These are phyloP conservation scores for Xylariaceae sp. DNA, from an alignment of 2,329 filamentous ascomycete genomes.

Conservation along the genomic window DNA sequence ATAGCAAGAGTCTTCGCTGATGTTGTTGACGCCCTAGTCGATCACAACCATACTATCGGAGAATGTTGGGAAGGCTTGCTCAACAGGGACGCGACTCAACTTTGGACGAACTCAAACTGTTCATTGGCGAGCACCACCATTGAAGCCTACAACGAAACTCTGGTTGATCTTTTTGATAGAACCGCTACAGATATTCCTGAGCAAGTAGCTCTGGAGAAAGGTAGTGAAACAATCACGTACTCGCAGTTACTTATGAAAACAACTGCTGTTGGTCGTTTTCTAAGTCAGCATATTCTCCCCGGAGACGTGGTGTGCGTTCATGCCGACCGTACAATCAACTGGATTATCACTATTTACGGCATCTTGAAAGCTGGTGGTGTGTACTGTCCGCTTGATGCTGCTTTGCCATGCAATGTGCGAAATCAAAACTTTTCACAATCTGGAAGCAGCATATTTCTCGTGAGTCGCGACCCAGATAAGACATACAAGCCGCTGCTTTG, in stretches of 20 bases:
- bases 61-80: not conserved
- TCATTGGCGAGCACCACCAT: not conserved
- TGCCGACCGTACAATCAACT: slow-evolving; percentile 43
- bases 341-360: slow-evolving; percentile 46
- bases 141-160: not conserved
- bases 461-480: slow-evolving; percentile 22
- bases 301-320: slow-evolving; percentile 44
- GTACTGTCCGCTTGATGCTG: slow-evolving; percentile 43
- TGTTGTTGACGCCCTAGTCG: not conserved
- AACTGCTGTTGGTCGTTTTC: slow-evolving; percentile 5
- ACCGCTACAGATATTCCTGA: not conserved
- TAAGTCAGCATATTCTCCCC: slow-evolving; percentile 11
- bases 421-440: slow-evolving; percentile 32
- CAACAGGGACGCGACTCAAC: not conserved
- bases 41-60: not conserved
- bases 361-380: slow-evolving; percentile 43
- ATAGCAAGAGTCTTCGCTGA: not conserved
- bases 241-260: not conserved
- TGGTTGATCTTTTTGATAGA: not conserved
- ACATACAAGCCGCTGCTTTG: not conserved
- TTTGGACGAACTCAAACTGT: not conserved
- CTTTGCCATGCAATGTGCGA: slow-evolving; percentile 32
- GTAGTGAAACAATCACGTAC: slow-evolving; percentile 23
- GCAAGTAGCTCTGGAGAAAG: not conserved
- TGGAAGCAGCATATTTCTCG: not conserved